Conservation (phyloP, 805 yeast species). For the Wickerhamomyces strasburgensis region DNA sequence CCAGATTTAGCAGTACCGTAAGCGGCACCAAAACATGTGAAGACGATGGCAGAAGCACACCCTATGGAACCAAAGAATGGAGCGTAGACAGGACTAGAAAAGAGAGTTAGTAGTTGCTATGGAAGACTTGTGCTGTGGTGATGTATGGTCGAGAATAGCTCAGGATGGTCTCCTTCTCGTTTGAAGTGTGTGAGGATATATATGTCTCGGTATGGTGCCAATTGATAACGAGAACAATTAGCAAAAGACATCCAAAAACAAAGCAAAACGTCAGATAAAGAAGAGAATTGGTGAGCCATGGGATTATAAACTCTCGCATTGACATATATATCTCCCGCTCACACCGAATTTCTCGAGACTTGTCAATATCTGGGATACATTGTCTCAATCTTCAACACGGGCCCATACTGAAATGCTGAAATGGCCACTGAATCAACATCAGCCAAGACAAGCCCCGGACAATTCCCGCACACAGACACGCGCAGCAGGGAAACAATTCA, state of each 20-base stretch:
- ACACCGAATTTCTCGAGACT: conserved; percentile 1
- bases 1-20: conserved; percentile 99
- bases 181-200: too few species aligned
- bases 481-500: conserved; percentile 14
- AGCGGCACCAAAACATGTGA: conserved; percentile 98
- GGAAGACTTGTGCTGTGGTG: not conserved
- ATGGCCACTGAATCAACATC: too few species aligned
- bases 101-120: conserved; percentile 19
- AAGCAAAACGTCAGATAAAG: conserved; percentile 46
- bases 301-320: conserved; percentile 1
- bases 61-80: conserved; percentile 99
- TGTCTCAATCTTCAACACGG: too few species aligned
- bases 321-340: not conserved
- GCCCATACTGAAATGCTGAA: too few species aligned
- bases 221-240: not conserved
- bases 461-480: too few species aligned
- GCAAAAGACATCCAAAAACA: too few species aligned
- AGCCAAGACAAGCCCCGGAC: too few species aligned
- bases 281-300: conserved; percentile 51
- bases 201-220: not conserved
- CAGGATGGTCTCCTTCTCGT: not conserved
- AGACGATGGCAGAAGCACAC: conserved; percentile 98
- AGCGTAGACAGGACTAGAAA: conserved; percentile 37
- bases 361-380: too few species aligned
- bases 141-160: not conserved